These are phyloP conservation scores for Delphinella strobiligena DNA, from an alignment of 2,329 filamentous ascomycete species.

Conservation along the genomic window DNA sequence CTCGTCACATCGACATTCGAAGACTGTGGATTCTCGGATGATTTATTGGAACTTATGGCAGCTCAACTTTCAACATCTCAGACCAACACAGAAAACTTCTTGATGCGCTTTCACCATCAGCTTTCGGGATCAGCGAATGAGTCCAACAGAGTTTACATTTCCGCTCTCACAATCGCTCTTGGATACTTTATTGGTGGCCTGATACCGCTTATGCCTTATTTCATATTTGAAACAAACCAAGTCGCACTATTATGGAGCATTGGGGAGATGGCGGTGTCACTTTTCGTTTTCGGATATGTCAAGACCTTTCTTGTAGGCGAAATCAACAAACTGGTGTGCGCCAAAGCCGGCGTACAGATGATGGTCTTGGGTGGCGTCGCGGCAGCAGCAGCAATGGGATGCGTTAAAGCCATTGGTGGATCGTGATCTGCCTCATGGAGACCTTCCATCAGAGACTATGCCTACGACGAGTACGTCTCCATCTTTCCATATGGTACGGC, in stretches of 20 bases:
- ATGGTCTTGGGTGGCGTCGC: conserved; percentile 52
- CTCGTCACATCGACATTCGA: conserved; percentile 4
- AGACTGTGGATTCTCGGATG: conserved; percentile 1
- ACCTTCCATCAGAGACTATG: too few relatives aligned
- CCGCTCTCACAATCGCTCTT: conserved; percentile 52
- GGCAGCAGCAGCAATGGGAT: conserved; percentile 38
- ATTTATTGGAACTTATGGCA: conserved; percentile 1
- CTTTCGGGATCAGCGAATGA: conserved; percentile 32
- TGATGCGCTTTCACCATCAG: conserved; percentile 26
- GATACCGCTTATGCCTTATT: conserved; percentile 60
- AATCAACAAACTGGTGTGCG: conserved; percentile 13
- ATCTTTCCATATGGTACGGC: too few relatives aligned
- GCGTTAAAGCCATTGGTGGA: conserved; percentile 7
- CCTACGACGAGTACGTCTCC: too few relatives aligned
- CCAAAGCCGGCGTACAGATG: conserved; percentile 45
- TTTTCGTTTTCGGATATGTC: conserved; percentile 53
- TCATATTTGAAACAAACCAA: conserved; percentile 35
- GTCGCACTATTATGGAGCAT: conserved; percentile 49
- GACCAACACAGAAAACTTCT: neutral
- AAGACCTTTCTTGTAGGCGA: conserved; percentile 45
- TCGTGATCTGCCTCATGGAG: too few relatives aligned
- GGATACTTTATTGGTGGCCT: conserved; percentile 61
- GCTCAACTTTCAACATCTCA: conserved; percentile 3
- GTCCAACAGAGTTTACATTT: conserved; percentile 31
- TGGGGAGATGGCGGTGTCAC: conserved; percentile 45